Base-by-base conservation (phyloP, 345 rosid genomes). In the Ceriops decandra region DNA sequence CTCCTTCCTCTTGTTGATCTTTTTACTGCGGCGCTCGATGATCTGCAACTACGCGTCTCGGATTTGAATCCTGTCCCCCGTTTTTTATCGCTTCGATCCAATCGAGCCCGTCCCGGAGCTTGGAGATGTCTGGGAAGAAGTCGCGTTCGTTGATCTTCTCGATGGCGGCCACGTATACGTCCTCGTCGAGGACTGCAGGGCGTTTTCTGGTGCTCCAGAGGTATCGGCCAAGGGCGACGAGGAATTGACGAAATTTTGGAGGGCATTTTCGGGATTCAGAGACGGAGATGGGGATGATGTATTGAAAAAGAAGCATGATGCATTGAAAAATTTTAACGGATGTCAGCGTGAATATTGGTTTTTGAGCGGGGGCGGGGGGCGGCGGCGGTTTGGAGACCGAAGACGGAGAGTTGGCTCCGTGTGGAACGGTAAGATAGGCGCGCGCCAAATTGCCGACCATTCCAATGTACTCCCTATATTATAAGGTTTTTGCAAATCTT, bases 61-160 rank as follows among this genome's bases (percentile, higher is more conserved):
- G 57, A 95, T 95, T 72, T 86, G 99, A 62, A 90, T 26, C 30
- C 92, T 93, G 62, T 92, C 99, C 6, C 92, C 86, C 8, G 93
- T 85, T 78, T 82, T 88, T 88, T 52, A 84, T 76, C 11, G 99
- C 99, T 72, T 91, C 91, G 57, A 95, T 83, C 99, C 95, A 95
- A 69, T 95, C 99, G 52, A 87, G 88, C 6, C 96, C 90, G 69
- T 91, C 99, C 33, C 85, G 90, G 63, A 95, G 98, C 87, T 95
- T 95, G 11, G 93, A 64, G 70, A 95, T 85, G 80, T 95, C 98
- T 1, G 99, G 99, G 77, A 91, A 95, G 85, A 79, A 95, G 69
- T 95, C 98, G 28, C 99, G 96, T 79, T 95, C 98, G 72, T 91
- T 86, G 75, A 95, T 91, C 82, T 82, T 84, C 93, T 95, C 98